Conservation (phyloP, 179 eudicot genomes). For the Nepenthes alata region DNA sequence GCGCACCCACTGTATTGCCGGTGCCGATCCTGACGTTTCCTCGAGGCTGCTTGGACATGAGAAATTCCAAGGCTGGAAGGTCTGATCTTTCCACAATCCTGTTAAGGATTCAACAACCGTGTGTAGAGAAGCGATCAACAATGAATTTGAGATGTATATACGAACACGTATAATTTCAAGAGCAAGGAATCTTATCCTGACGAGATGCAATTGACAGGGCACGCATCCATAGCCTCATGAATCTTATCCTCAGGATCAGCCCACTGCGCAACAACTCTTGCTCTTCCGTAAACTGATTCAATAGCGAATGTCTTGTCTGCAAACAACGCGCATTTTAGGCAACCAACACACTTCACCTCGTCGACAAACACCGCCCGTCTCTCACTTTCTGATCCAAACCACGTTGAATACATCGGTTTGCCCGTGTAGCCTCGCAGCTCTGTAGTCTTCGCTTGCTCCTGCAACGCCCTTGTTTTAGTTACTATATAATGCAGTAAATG, state of each 20-base stretch:
- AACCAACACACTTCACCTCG: slow-evolving; percentile 79
- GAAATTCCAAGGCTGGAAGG: slow-evolving; percentile 74
- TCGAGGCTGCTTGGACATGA: slow-evolving; percentile 91
- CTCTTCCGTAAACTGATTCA: slow-evolving; percentile 76
- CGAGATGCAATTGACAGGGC: slow-evolving; percentile 95
- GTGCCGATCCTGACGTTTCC: slow-evolving; percentile 69
- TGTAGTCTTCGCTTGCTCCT: slow-evolving; percentile 66
- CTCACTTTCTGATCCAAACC: slow-evolving; percentile 69
- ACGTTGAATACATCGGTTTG: slow-evolving; percentile 64
- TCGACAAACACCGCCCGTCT: slow-evolving; percentile 81
- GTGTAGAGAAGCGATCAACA: background rate
- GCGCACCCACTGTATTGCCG: slow-evolving; percentile 55
- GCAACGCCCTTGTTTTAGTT: slow-evolving; percentile 1
- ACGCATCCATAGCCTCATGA: slow-evolving; percentile 69
- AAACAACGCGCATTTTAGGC: slow-evolving; percentile 78
- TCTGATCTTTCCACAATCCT: slow-evolving; percentile 71
- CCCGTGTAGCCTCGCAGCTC: slow-evolving; percentile 78
- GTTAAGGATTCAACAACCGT: background rate
- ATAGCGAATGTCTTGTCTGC: slow-evolving; percentile 78
- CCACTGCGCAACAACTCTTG: slow-evolving; percentile 88
- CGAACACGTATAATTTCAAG: no score
- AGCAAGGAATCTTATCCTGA: slow-evolving; percentile 16
- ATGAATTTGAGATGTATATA: no score
- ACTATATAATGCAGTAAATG: background rate
- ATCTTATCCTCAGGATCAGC: slow-evolving; percentile 76